phyloP scores from a whole-genome alignment of 164 flowering plant species.

The Vitis rupestris region DNA sequence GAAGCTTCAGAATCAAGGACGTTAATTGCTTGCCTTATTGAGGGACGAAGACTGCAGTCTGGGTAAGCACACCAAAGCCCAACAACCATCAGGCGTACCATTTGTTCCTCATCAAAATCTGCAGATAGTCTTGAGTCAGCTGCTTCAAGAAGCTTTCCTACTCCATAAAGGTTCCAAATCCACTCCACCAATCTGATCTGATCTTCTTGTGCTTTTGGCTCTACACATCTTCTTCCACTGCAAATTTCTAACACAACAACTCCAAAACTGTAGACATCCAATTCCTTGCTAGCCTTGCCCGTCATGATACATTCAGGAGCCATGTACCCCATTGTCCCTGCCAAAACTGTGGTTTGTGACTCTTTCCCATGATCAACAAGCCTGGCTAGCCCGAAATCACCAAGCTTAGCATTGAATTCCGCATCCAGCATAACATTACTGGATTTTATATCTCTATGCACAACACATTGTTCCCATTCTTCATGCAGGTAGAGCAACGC shows the following conservation, averaged over 20 bases:
- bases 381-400: constrained; percentile 38
- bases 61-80: too few species aligned
- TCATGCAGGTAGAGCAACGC: constrained; percentile 41
- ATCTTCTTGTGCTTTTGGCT: background rate
- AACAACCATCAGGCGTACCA: too few species aligned
- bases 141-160: background rate
- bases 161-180: constrained; percentile 27
- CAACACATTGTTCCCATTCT: constrained; percentile 38
- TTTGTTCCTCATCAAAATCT: too few species aligned
- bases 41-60: too few species aligned
- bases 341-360: constrained; percentile 18
- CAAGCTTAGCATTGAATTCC: constrained; percentile 25
- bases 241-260: constrained; percentile 24
- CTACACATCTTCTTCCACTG: constrained; percentile 14
- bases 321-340: constrained; percentile 33
- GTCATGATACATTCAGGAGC: constrained; percentile 24
- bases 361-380: constrained; percentile 24
- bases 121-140: too few species aligned
- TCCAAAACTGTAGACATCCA: constrained; percentile 32
- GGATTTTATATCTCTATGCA: constrained; percentile 32
- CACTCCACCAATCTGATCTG: constrained; percentile 12
- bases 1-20: too few species aligned
- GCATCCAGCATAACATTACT: constrained; percentile 30
- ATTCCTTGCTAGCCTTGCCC: constrained; percentile 24
- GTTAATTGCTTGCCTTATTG: too few species aligned